These are phyloP conservation scores for Dactylellina drechsleri DNA, from an alignment of 2,329 filamentous ascomycete species.

Conservation along the genomic window DNA sequence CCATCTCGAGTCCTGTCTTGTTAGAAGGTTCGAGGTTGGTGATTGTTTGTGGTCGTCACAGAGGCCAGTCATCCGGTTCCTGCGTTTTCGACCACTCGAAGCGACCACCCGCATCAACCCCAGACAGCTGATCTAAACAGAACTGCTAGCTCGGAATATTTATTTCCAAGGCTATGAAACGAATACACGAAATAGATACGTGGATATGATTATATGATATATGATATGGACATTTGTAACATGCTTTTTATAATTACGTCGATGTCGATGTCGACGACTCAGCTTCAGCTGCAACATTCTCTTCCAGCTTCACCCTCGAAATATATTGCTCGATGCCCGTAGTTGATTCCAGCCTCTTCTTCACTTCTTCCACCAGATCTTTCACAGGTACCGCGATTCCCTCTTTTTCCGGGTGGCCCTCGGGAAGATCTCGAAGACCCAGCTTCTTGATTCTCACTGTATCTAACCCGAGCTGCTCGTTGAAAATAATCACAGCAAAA, in stretches of 20 bases:
- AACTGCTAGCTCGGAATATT: too few species aligned
- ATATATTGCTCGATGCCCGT: slow-evolving; percentile 51
- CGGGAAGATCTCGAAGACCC: slow-evolving; percentile 71
- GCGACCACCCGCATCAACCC: slow-evolving; percentile 6
- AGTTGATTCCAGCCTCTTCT: slow-evolving; percentile 63
- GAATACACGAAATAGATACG: too few species aligned
- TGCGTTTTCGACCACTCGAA: slow-evolving; percentile 46
- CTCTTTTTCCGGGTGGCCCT: slow-evolving; percentile 86
- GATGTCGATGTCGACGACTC: slow-evolving; percentile 28
- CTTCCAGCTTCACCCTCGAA: slow-evolving; percentile 42
- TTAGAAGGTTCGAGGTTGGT: slow-evolving; percentile 28
- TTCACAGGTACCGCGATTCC: slow-evolving; percentile 77
- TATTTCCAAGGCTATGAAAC: too few species aligned
- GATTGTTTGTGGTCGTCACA: slow-evolving; percentile 1
- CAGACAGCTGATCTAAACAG: slow-evolving; percentile 17
- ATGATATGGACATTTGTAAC: too few species aligned
- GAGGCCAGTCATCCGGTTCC: slow-evolving; percentile 39
- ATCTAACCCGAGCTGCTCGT: slow-evolving; percentile 84
- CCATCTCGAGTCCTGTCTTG: neutral
- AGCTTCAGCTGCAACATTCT: neutral
- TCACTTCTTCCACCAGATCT: slow-evolving; percentile 73
- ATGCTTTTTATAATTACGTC: neutral
- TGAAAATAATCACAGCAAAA: slow-evolving; percentile 87
- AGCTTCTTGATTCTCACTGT: slow-evolving; percentile 90
- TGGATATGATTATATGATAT: too few species aligned